Evolutionary conservation across 176 grass and related monocot genomes (phyloP).

Genomic region (Lolium multiflorum): DNA sequence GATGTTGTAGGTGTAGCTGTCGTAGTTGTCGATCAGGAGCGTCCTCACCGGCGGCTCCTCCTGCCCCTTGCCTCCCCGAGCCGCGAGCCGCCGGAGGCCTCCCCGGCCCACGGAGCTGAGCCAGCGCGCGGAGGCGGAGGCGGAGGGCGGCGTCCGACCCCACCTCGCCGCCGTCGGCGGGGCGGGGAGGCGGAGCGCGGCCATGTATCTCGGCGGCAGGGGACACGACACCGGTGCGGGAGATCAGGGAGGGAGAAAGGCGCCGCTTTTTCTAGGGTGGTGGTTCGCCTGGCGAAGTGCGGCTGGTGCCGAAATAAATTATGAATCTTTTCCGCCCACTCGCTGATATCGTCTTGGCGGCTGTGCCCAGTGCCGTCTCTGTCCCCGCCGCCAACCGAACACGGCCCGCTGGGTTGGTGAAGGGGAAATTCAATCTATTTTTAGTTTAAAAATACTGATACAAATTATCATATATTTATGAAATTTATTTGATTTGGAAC

Average conservation of each 20-base stretch:
- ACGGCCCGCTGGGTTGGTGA: conserved; percentile 31
- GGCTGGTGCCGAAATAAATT: not conserved
- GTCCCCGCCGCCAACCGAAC: not conserved
- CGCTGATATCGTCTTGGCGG: conserved; percentile 25
- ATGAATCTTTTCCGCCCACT: conserved; percentile 31
- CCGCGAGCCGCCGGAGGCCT: not conserved
- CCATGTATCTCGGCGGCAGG: conserved; percentile 34
- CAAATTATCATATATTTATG: too few species aligned
- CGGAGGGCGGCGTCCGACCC: not conserved
- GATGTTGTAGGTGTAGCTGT: conserved; percentile 98
- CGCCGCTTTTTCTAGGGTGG: conserved; percentile 42
- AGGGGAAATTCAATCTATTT: not conserved
- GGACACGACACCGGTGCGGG: not conserved
- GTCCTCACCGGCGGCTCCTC: conserved; percentile 61
- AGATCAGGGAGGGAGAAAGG: not conserved
- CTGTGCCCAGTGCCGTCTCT: conserved; percentile 45
- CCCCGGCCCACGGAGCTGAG: not conserved
- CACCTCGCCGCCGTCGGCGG: conserved; percentile 43
- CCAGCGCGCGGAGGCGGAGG: not conserved
- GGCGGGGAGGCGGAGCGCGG: conserved; percentile 48
- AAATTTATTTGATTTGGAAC: too few species aligned
- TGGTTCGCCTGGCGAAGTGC: conserved; percentile 20
- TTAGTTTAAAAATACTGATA: not conserved
- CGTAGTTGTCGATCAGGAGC: conserved; percentile 93
- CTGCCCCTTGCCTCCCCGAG: conserved; percentile 27